These are phyloP conservation scores for Cardiosporidium cionae DNA, from an alignment of 169 alveolate genomes.

Conservation along the genomic window DNA sequence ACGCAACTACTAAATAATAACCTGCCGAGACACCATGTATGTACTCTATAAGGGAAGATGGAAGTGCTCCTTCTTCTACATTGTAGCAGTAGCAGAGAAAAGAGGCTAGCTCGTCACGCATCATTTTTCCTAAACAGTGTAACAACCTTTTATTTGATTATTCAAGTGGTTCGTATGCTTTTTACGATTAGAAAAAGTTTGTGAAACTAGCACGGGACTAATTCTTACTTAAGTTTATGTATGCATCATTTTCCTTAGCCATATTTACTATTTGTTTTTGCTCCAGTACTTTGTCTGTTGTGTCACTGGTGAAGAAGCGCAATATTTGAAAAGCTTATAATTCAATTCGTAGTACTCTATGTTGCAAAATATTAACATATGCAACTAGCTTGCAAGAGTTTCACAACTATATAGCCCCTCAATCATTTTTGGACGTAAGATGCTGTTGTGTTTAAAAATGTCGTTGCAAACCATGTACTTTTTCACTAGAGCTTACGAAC, in stretches of 20 bases:
- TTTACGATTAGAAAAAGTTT: no score
- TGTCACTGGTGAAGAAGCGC: conserved; percentile 31
- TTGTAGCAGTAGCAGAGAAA: no score
- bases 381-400: neutral
- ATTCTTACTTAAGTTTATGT: conserved; percentile 49
- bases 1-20: neutral
- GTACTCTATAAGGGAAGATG: no score
- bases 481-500: no score
- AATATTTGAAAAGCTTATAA: neutral
- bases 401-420: neutral
- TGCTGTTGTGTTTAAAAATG: no score
- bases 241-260: conserved; percentile 53
- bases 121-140: neutral
- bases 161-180: no score
- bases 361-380: neutral
- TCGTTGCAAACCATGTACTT: no score
- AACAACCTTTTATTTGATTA: neutral
- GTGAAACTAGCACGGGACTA: no score
- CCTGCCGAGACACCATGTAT: conserved; percentile 56
- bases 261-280: conserved; percentile 50
- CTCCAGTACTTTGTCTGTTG: conserved; percentile 47
- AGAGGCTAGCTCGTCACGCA: neutral
- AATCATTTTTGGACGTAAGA: neutral
- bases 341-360: neutral
- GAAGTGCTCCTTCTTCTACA: no score